Evolutionary conservation across 805 yeast species (phyloP).

Genomic region (Wickerhamiella cacticola): DNA sequence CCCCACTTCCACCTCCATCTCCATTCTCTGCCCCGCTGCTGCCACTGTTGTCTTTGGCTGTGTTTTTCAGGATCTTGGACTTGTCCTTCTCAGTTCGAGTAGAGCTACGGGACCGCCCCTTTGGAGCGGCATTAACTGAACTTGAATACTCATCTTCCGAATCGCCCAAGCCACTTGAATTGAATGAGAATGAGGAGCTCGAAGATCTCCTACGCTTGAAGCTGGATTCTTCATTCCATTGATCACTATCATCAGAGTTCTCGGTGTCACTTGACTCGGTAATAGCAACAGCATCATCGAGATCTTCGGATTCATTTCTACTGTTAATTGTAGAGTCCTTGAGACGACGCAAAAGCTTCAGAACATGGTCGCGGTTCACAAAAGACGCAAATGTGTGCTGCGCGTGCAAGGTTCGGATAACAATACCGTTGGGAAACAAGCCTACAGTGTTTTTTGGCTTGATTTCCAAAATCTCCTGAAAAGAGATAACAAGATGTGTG

Average conservation of each 20-base stretch:
- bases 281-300: background rate
- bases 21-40: slow-evolving; percentile 5
- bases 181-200: slow-evolving; percentile 13
- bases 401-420: slow-evolving; percentile 48
- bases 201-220: slow-evolving; percentile 12
- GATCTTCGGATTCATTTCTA: background rate
- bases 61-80: background rate
- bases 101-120: slow-evolving; percentile 5
- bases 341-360: slow-evolving; percentile 42
- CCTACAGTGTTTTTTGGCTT: slow-evolving; percentile 83
- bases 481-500: slow-evolving; percentile 60
- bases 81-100: background rate
- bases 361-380: slow-evolving; percentile 65
- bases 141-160: slow-evolving; percentile 12
- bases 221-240: slow-evolving; percentile 11
- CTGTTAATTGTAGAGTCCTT: slow-evolving; percentile 15
- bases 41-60: background rate
- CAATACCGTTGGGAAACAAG: slow-evolving; percentile 79
- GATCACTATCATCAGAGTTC: slow-evolving; percentile 11
- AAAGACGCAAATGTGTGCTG: slow-evolving; percentile 80
- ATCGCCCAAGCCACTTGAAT: slow-evolving; percentile 16
- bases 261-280: slow-evolving; percentile 17
- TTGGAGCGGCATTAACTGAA: background rate
- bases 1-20: background rate
- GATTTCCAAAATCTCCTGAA: slow-evolving; percentile 55